Conservation (phyloP, 345 rosid genomes). For the Gossypium bickii region DNA sequence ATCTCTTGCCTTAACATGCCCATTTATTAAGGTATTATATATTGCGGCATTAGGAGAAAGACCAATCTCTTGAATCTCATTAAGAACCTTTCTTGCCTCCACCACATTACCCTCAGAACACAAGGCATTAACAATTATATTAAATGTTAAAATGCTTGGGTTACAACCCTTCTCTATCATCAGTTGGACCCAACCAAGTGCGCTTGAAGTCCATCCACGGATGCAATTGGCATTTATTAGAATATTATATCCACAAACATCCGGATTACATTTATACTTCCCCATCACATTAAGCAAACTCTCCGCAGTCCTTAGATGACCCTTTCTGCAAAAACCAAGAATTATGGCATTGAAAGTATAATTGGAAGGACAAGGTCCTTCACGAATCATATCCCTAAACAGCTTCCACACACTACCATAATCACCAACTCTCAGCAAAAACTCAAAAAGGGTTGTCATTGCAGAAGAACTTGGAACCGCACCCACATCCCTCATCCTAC, state of each 20-base stretch:
- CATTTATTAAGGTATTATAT: constrained; percentile 59
- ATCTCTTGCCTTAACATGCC: constrained; percentile 64
- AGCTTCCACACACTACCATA: constrained; percentile 58
- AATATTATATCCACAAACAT: constrained; percentile 55
- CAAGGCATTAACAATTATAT: constrained; percentile 46
- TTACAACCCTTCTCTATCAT: constrained; percentile 54
- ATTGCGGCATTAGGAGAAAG: constrained; percentile 41
- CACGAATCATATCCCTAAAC: constrained; percentile 49
- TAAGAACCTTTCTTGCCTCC: constrained; percentile 47
- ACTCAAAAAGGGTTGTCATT: constrained; percentile 43
- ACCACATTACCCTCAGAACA: constrained; percentile 55
- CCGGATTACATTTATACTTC: constrained; percentile 50
- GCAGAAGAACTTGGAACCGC: constrained; percentile 55
- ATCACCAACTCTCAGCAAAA: constrained; percentile 57
- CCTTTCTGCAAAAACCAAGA: constrained; percentile 58
- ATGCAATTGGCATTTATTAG: constrained; percentile 51
- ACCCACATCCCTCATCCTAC: constrained; percentile 48
- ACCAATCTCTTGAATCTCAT: constrained; percentile 40
- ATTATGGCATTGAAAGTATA: constrained; percentile 44
- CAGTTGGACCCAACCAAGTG: constrained; percentile 38
- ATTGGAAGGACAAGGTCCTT: constrained; percentile 52
- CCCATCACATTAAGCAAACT: constrained; percentile 54
- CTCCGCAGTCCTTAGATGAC: constrained; percentile 40
- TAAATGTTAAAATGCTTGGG: constrained; percentile 48
- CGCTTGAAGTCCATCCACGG: constrained; percentile 39